phyloP scores from a whole-genome alignment of 164 flowering plant species.

The Magnolia sinica region DNA sequence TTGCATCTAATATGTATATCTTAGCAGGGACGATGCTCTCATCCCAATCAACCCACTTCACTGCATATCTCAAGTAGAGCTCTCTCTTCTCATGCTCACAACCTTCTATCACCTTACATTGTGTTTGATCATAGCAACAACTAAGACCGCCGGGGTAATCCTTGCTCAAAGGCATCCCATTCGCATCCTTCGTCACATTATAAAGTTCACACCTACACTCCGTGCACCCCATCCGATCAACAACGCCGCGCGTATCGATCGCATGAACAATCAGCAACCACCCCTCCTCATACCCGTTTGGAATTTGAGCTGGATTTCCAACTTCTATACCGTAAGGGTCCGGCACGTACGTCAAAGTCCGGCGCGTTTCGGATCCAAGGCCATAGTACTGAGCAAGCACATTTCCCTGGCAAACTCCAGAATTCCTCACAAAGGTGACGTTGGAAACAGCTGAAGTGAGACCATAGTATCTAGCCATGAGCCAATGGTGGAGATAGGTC shows the following conservation, averaged over 20 bases:
- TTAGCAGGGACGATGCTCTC: conserved; percentile 59
- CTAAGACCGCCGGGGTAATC: conserved; percentile 64
- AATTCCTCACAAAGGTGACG: conserved; percentile 28
- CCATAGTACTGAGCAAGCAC: conserved; percentile 64
- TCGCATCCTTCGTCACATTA: conserved; percentile 57
- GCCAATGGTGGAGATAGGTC: conserved; percentile 94
- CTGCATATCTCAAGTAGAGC: conserved; percentile 68
- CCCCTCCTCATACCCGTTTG: conserved; percentile 64
- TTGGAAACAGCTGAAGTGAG: background rate
- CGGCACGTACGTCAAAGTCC: conserved; percentile 60
- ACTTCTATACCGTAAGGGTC: conserved; percentile 81
- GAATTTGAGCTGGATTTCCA: conserved; percentile 62
- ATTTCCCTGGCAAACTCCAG: conserved; percentile 51
- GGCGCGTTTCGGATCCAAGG: conserved; percentile 83
- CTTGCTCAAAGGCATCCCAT: conserved; percentile 40
- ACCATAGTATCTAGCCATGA: conserved; percentile 48
- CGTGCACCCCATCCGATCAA: conserved; percentile 71
- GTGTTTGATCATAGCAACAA: conserved; percentile 76
- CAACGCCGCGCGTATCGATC: conserved; percentile 82
- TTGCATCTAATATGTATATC: conserved; percentile 78
- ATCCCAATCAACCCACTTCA: conserved; percentile 80
- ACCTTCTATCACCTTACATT: conserved; percentile 54
- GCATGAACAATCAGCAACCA: conserved; percentile 90
- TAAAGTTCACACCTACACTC: conserved; percentile 85
- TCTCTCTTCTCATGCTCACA: conserved; percentile 37